Evolutionary conservation across 768 basidiomycete species (phyloP), one percentile per base, ranked within the genome.

Genomic region (Collybiopsis confluens): DNA sequence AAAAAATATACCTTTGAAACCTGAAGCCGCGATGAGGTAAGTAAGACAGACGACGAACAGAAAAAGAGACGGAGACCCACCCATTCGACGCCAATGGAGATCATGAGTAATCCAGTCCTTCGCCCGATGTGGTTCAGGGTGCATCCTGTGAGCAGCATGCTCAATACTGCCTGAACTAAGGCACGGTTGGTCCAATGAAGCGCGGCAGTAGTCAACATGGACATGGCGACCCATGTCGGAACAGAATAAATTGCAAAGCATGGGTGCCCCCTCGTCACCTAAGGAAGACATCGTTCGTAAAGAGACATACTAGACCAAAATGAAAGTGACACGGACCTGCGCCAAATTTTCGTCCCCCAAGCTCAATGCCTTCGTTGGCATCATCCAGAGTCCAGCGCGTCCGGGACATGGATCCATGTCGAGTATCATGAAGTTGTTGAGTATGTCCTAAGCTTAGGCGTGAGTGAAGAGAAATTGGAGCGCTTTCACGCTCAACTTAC

Each of bases 201-300:
- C 67, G 1, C 80, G 74, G 58, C 83, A 85, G 53, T 76, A 79
- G 56, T 78, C 81, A 30, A 85, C 65, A 60, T 85, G 83, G 1
- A 68, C 67, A 46, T 85, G 83, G 18, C 85, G 65, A 0, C 83
- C 83, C 65, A 83, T 69, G 13, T 77, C 66, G 1, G 73, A 70
- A 57, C 81, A 85, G 26, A 81, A 62, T 18, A 83, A 68, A 43
- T 73, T 83, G 59, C 84, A 85, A 70, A 85, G 72, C 79, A 84
- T 81, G 0, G 83, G 83, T 0, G 81, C 81, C 7, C 83, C 81
- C 40, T 80, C 78, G 47, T 82, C 80, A 21, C 74, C 71, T 0
- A 75, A 58, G 15, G 73, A 33, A 13, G 6, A 33, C 5, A 13
- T 6, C 13, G 30, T 33, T 6, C 30, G 13, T 6, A 33, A 33